phyloP scores from a whole-genome alignment of 1,284 basidiomycete species.

The Rhodotorula sp. region DNA sequence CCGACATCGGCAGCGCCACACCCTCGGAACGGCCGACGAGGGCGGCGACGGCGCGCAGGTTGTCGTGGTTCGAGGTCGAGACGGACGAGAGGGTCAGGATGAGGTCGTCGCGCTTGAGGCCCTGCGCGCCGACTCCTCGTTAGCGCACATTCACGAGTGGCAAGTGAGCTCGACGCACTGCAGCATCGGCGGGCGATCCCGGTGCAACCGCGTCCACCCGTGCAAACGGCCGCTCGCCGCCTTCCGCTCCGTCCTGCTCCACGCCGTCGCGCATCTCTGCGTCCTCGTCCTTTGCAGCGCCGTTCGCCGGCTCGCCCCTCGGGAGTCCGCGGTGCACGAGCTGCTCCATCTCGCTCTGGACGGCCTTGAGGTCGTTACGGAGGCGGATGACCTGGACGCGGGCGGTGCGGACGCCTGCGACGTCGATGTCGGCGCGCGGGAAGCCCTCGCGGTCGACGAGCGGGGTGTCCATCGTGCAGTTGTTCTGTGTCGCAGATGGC shows the following conservation, averaged over 20 bases:
- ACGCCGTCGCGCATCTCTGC: background rate
- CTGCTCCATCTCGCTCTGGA: slow-evolving; percentile 67
- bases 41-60: slow-evolving; percentile 67
- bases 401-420: slow-evolving; percentile 76
- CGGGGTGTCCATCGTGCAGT: slow-evolving; percentile 55
- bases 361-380: slow-evolving; percentile 68
- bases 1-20: slow-evolving; percentile 60
- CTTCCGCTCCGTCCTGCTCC: slow-evolving; percentile 23
- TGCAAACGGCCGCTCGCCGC: slow-evolving; percentile 64
- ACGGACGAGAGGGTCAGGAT: slow-evolving; percentile 31
- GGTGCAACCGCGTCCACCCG: slow-evolving; percentile 74
- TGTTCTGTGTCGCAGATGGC: slow-evolving; percentile 31
- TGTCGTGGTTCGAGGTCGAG: slow-evolving; percentile 48
- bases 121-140: slow-evolving; percentile 1
- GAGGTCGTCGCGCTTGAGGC: slow-evolving; percentile 30
- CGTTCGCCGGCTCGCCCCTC: slow-evolving; percentile 26
- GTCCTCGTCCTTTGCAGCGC: too few species aligned
- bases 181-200: slow-evolving; percentile 55
- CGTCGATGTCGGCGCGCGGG: slow-evolving; percentile 70
- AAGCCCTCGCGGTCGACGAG: slow-evolving; percentile 82
- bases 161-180: slow-evolving; percentile 8
- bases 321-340: slow-evolving; percentile 67
- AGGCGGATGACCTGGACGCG: slow-evolving; percentile 68
- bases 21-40: slow-evolving; percentile 73
- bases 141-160: too few species aligned